Conservation (phyloP, 176 grass and related monocot genomes). For the Tillandsia leiboldiana region DNA sequence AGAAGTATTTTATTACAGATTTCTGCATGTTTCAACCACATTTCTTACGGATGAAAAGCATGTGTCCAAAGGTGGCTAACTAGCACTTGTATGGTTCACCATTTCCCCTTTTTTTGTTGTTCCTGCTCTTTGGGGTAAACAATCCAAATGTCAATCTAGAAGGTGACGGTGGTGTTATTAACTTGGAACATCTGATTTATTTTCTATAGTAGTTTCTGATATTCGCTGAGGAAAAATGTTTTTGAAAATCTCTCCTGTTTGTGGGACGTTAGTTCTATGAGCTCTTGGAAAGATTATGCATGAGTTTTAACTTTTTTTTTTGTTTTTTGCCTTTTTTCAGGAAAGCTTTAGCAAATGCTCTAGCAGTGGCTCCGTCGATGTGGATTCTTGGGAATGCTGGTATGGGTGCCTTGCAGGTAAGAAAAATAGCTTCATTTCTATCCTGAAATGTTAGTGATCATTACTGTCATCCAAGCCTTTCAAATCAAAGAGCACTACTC, state of each 20-base stretch:
- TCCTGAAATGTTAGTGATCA: neutral
- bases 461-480: neutral
- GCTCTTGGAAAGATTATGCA: neutral
- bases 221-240: neutral
- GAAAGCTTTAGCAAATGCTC: constrained; percentile 96
- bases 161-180: neutral
- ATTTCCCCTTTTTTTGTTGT: neutral
- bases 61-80: no score
- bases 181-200: neutral
- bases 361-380: constrained; percentile 92
- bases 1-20: no score
- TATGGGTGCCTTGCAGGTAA: constrained; percentile 92
- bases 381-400: constrained; percentile 94
- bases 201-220: neutral
- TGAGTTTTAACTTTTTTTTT: neutral
- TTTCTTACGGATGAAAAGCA: no score
- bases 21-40: no score
- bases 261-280: no score
- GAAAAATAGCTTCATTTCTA: constrained; percentile 8
- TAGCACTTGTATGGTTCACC: neutral
- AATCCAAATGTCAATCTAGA: neutral
- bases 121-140: no score
- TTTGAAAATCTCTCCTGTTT: neutral
- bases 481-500: neutral
- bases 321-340: constrained; percentile 36